Base-by-base conservation (phyloP, 345 rosid genomes). In the Bretschneidera sinensis region DNA sequence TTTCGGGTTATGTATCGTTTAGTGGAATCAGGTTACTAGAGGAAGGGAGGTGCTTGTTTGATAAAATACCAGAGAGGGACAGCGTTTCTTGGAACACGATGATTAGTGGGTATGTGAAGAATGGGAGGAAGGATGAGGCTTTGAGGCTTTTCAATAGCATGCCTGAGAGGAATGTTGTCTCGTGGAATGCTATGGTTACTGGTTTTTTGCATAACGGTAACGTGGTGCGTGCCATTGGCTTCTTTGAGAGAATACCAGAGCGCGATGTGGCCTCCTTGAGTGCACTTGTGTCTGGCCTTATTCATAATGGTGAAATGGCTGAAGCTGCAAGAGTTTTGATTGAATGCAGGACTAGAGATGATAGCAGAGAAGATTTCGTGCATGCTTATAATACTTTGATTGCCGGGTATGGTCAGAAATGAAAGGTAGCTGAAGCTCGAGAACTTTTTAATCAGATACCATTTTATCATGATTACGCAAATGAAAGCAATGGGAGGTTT, bases 321-420 rank as follows among this genome's bases (percentile, higher is more conserved):
- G 84, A 81, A 65, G 90, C 92, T 48, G 76, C 78, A 0, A 71
- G 62, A 55, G 54, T 82, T 74, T 71, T 86, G 65, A 48, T 47
- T 39, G 67, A 67, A 21, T 78, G 39, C 34, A 67, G 77, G 43
- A 55, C 62, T 43, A 23, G 17, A 33, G 63, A 45, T 66, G 62
- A 64, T 17, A 62, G 56, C 21, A 65, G 51, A 57, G 81, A 70
- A 35, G 81, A 78, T 69, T 63, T 80, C 64, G 70, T 84, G 23
- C 73, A 60, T 61, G 85, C 91, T 65, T 89, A 84, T 64, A 84
- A 89, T 52, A 89, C 92, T 55, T 74, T 89, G 78, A 84, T 89
- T 70, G 87, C 85, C 2, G 96, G 92, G 25, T 86, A 79, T 70
- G 90, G 85, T 55, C 85, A 76, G 76, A 74, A 74, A 69, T 81